These are phyloP conservation scores for Musa acuminata DNA, from an alignment of 176 grass and related monocot species.

Conservation along the genomic window DNA sequence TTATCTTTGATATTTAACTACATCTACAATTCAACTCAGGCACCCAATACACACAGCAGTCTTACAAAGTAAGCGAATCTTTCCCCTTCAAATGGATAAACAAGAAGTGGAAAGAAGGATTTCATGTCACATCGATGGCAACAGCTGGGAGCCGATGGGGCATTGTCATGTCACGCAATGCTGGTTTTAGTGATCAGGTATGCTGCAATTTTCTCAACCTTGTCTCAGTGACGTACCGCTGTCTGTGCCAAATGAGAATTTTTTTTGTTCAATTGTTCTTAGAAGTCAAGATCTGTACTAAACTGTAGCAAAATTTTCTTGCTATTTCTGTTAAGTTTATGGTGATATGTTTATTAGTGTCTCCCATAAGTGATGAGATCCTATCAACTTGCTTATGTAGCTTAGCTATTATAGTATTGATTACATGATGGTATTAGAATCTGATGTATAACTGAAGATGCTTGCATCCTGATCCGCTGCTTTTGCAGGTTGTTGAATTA, in stretches of 20 bases:
- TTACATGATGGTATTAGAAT: not conserved
- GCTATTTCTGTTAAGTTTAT: not conserved
- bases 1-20: not conserved
- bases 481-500: constrained; percentile 52
- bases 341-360: not conserved
- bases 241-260: not conserved
- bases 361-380: too few species aligned
- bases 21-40: constrained; percentile 19
- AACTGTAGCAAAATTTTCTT: too few species aligned
- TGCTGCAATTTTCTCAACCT: constrained; percentile 2
- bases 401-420: too few species aligned
- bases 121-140: constrained; percentile 65
- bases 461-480: not conserved
- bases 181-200: constrained; percentile 56
- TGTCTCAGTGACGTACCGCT: not conserved
- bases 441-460: not conserved
- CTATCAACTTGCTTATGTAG: too few species aligned
- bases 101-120: constrained; percentile 77
- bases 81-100: constrained; percentile 81
- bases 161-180: constrained; percentile 62
- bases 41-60: constrained; percentile 58
- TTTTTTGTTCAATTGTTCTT: not conserved
- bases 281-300: too few species aligned
- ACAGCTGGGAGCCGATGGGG: constrained; percentile 52
- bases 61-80: constrained; percentile 65